These are phyloP conservation scores for Vachellia collinsii DNA, from an alignment of 306 rosid species.

Conservation along the genomic window DNA sequence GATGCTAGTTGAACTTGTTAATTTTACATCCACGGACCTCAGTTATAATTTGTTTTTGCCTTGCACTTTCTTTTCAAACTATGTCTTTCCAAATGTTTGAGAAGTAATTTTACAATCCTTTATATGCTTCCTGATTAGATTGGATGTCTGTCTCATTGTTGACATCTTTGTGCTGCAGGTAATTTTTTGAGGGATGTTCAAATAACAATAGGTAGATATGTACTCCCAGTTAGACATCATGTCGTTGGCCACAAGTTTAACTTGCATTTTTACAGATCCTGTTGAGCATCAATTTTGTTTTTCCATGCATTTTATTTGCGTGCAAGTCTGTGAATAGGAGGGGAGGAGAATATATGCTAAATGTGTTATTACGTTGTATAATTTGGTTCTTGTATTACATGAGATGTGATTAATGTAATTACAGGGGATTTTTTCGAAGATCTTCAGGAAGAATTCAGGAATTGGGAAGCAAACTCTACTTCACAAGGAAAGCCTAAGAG, in stretches of 20 bases:
- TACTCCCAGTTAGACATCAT: slow-evolving; percentile 60
- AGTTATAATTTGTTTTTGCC: not conserved
- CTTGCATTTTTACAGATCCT: slow-evolving; percentile 38
- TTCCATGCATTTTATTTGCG: not conserved
- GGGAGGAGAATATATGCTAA: slow-evolving; percentile 31
- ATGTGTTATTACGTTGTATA: slow-evolving; percentile 20
- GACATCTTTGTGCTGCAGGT: slow-evolving; percentile 87
- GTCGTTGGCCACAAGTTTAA: slow-evolving; percentile 37
- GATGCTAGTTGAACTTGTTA: slow-evolving; percentile 13
- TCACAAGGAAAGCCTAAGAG: slow-evolving; percentile 92
- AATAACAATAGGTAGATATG: slow-evolving; percentile 95
- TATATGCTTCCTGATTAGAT: slow-evolving; percentile 32
- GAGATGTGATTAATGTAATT: slow-evolving; percentile 42
- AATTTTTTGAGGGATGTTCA: slow-evolving; percentile 91
- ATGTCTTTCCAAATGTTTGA: not conserved
- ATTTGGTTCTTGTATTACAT: slow-evolving; percentile 29
- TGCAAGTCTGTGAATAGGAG: not conserved
- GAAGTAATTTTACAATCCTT: slow-evolving; percentile 30
- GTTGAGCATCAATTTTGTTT: slow-evolving; percentile 31
- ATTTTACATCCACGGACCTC: not conserved
- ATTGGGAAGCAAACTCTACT: slow-evolving; percentile 87
- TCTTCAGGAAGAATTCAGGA: slow-evolving; percentile 84
- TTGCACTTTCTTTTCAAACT: not conserved
- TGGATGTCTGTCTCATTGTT: slow-evolving; percentile 48
- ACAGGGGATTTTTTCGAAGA: slow-evolving; percentile 87